These are phyloP conservation scores for Logfia minima DNA, from an alignment of 129 eudicot species.

Conservation along the genomic window DNA sequence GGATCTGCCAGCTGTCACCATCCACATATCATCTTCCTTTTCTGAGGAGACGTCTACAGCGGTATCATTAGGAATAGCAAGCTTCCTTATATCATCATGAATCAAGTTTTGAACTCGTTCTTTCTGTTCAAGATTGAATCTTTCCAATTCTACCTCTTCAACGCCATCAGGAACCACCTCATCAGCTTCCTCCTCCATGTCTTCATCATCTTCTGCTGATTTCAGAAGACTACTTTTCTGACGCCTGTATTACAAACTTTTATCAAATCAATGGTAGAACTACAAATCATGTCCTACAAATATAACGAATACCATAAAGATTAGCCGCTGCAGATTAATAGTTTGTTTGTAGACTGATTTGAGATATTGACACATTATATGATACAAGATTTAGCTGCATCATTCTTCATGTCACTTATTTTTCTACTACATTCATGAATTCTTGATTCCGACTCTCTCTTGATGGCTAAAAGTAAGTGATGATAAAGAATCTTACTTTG, in stretches of 20 bases:
- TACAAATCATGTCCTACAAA: background rate
- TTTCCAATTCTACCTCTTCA: conserved; percentile 87
- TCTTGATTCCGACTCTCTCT: conserved; percentile 5
- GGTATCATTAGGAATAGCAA: conserved; percentile 49
- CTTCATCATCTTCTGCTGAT: conserved; percentile 87
- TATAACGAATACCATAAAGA: background rate
- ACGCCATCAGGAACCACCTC: conserved; percentile 90
- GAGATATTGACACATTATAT: background rate
- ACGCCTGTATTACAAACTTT: conserved; percentile 52
- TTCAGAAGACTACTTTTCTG: conserved; percentile 59
- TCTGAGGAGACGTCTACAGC: conserved; percentile 51
- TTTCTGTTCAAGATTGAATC: conserved; percentile 73
- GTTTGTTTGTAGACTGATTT: background rate
- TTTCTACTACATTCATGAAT: conserved; percentile 2
- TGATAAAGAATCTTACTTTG: conserved; percentile 59
- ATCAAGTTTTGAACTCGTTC: conserved; percentile 70
- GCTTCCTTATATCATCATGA: conserved; percentile 68
- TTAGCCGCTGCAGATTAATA: conserved; percentile 5
- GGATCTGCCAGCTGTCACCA: conserved; percentile 60
- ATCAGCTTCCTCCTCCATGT: conserved; percentile 84
- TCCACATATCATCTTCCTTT: conserved; percentile 64
- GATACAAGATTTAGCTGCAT: background rate
- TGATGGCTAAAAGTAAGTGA: conserved; percentile 9
- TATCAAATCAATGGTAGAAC: conserved; percentile 16
- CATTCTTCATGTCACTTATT: conserved; percentile 9